These are phyloP conservation scores for Leccinum rimulosum DNA, from an alignment of 768 basidiomycete genomes.

Conservation along the genomic window DNA sequence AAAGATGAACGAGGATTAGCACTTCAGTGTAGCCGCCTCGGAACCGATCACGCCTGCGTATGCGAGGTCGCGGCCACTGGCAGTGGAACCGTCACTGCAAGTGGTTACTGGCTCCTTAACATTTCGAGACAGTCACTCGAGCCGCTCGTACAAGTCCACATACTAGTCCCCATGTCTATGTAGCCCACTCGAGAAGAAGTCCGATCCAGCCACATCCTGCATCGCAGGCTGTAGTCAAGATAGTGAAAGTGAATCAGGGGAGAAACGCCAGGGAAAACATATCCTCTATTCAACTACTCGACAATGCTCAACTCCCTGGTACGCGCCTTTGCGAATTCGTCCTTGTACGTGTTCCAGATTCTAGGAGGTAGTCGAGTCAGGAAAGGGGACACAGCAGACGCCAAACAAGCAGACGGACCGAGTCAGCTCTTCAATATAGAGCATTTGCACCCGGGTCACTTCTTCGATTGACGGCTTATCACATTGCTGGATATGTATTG, in stretches of 20 bases:
- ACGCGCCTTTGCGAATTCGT: conserved; percentile 84
- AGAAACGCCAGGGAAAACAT: neutral
- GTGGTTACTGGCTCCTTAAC: neutral
- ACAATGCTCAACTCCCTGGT: conserved; percentile 76
- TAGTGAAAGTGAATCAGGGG: neutral
- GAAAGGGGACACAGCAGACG: neutral
- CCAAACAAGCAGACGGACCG: conserved; percentile 49
- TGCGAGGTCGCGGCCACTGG: too few species aligned
- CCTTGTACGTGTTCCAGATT: conserved; percentile 96
- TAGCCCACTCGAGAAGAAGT: neutral
- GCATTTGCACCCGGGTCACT: conserved; percentile 71
- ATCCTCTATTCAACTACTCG: conserved; percentile 41
- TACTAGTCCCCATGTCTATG: neutral
- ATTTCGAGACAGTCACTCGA: neutral
- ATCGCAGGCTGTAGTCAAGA: neutral
- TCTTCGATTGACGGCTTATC: conserved; percentile 84
- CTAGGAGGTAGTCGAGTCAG: conserved; percentile 38
- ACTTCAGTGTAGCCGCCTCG: too few species aligned
- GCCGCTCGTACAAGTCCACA: neutral
- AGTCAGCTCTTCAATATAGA: conserved; percentile 91
- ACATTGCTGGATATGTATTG: conserved; percentile 73
- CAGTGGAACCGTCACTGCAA: too few species aligned
- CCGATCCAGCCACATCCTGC: neutral
- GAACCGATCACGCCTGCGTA: too few species aligned
- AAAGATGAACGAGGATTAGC: too few species aligned